Conservation (phyloP, 805 yeast species). For the Isabelozyma rhagii region DNA sequence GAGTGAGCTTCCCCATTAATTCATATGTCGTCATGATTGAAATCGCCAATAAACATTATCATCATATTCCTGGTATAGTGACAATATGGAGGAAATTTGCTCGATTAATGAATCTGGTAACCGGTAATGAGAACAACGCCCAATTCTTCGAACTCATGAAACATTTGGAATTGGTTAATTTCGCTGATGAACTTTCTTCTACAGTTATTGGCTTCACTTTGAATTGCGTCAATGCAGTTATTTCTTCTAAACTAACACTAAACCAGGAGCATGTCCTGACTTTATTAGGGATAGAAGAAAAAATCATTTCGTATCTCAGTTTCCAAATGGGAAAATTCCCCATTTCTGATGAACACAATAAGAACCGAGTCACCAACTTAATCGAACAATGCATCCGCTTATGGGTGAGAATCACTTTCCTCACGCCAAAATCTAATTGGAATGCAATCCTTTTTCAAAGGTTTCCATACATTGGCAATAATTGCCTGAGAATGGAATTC, state of each 20-base stretch:
- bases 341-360: slow-evolving; percentile 17
- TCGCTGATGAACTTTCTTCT: background rate
- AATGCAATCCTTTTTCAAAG: slow-evolving; percentile 32
- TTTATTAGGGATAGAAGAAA: slow-evolving; percentile 1
- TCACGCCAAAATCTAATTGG: slow-evolving; percentile 26
- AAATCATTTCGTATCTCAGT: slow-evolving; percentile 13
- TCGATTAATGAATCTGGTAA: background rate
- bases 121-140: background rate
- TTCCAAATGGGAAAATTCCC: slow-evolving; percentile 36
- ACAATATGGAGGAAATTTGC: slow-evolving; percentile 12
- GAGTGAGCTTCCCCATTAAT: slow-evolving; percentile 14
- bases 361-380: slow-evolving; percentile 12
- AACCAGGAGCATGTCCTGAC: background rate
- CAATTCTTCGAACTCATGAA: background rate
- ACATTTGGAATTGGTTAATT: background rate
- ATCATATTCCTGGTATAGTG: slow-evolving; percentile 12
- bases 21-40: slow-evolving; percentile 14
- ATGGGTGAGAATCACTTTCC: slow-evolving; percentile 24
- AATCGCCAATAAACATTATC: slow-evolving; percentile 7
- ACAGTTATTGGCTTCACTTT: background rate
- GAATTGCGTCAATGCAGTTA: background rate
- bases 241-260: background rate
- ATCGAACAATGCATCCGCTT: slow-evolving; percentile 26
- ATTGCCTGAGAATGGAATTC: slow-evolving; percentile 33
- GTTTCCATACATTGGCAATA: slow-evolving; percentile 39